Evolutionary conservation across 495 filamentous ascomycete genomes (phyloP).

Genomic region (Xylaria venustula): DNA sequence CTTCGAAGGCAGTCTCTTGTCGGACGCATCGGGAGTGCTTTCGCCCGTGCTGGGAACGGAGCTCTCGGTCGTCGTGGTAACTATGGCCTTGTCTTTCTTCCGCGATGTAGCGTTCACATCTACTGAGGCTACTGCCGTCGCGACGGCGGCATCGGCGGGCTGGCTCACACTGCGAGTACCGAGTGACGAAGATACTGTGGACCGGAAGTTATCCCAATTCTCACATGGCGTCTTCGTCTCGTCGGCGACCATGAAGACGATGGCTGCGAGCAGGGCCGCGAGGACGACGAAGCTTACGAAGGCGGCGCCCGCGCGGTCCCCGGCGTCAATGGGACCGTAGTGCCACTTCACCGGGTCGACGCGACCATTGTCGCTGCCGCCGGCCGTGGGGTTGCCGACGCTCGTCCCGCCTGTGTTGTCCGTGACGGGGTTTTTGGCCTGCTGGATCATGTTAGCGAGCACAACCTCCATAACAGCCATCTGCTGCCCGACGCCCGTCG

Average conservation of each 20-base stretch:
- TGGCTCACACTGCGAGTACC: no score
- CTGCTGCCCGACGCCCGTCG: conserved; percentile 64
- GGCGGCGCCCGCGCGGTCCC: conserved; percentile 59
- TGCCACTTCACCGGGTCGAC: conserved; percentile 19
- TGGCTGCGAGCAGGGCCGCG: conserved; percentile 25
- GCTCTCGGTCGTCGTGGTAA: background rate
- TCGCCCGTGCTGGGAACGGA: background rate
- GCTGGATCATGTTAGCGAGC: conserved; percentile 55
- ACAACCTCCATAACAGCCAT: conserved; percentile 69
- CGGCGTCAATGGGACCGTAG: conserved; percentile 41
- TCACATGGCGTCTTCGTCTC: conserved; percentile 23
- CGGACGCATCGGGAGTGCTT: background rate
- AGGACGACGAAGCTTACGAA: conserved; percentile 55
- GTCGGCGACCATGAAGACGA: conserved; percentile 39
- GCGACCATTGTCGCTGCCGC: conserved; percentile 42
- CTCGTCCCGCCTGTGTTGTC: conserved; percentile 72
- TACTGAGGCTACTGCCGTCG: background rate
- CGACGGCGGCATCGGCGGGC: background rate
- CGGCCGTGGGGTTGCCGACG: conserved; percentile 67
- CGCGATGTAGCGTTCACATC: background rate
- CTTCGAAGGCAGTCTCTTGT: background rate
- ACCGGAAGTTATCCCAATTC: conserved; percentile 22
- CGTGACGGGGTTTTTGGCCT: conserved; percentile 55
- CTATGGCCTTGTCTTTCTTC: background rate
- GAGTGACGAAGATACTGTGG: background rate